Evolutionary conservation across 2,329 filamentous ascomycete genomes (phyloP).

Genomic region (Mycosphaerella arachidis): DNA sequence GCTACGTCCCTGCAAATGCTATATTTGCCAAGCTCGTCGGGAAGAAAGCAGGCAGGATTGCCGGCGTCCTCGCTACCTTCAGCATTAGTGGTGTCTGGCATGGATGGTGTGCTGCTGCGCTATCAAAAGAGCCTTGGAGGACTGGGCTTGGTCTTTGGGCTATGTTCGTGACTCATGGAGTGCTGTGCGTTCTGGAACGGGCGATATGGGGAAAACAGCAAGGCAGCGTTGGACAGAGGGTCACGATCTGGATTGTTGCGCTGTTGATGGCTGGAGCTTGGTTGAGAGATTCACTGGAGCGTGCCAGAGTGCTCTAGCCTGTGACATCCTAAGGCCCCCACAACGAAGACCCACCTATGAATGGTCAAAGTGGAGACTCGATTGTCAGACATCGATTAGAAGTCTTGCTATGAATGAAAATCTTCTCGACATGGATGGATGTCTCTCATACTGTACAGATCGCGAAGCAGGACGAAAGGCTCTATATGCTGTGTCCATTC

Average conservation of each 20-base stretch:
- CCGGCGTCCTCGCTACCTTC: conserved; percentile 19
- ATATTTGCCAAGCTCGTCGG: conserved; percentile 1
- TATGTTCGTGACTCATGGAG: conserved; percentile 17
- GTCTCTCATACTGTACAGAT: no score
- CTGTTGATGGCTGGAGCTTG: conserved; percentile 11
- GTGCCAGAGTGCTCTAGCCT: not conserved
- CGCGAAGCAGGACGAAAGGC: no score
- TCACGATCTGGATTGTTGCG: conserved; percentile 9
- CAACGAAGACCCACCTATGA: no score
- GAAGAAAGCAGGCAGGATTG: not conserved
- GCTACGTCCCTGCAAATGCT: conserved; percentile 11
- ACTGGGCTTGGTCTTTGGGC: conserved; percentile 15
- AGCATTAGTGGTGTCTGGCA: conserved; percentile 22
- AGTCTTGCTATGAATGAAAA: no score
- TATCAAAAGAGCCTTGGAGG: conserved; percentile 7
- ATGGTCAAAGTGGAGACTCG: no score
- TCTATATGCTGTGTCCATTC: no score
- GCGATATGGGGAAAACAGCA: conserved; percentile 9
- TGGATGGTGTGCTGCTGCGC: conserved; percentile 16
- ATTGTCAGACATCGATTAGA: no score
- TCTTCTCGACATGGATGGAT: no score
- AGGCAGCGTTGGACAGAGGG: conserved; percentile 11
- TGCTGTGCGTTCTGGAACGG: conserved; percentile 14
- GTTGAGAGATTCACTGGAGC: not conserved
- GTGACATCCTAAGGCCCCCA: not conserved